Percentiles rank a stretch among this genome's conserved stretches.
Conservation (phyloP, 495 filamentous ascomycete species). For the Aspergillus ellipticus region DNA sequence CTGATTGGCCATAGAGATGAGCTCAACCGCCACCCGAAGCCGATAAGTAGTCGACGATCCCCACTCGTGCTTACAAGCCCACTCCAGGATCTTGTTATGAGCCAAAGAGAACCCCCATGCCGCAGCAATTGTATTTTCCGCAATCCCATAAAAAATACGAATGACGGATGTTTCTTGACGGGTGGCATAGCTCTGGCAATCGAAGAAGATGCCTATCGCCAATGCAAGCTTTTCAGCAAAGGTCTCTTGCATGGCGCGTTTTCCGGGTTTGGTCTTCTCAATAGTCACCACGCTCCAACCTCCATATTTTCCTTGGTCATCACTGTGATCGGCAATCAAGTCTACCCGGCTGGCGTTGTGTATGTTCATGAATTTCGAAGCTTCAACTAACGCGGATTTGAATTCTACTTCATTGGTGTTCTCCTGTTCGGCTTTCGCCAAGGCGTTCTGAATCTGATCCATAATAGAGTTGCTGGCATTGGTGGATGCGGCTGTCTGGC, state of each 20-base stretch:
- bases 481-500: no score
- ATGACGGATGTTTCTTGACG: not conserved
- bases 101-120: constrained; percentile 26
- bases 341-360: constrained; percentile 27
- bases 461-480: constrained; percentile 16
- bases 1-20: constrained; percentile 22
- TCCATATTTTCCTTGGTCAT: constrained; percentile 14
- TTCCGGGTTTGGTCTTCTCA: not conserved
- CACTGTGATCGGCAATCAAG: constrained; percentile 14
- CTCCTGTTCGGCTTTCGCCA: constrained; percentile 22
- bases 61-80: constrained; percentile 22
- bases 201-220: constrained; percentile 3
- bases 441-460: constrained; percentile 30
- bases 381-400: constrained; percentile 26
- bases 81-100: constrained; percentile 28
- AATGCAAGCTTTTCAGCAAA: not conserved
- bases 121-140: constrained; percentile 30
- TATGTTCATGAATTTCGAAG: constrained; percentile 25
- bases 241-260: not conserved
- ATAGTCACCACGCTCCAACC: constrained; percentile 20
- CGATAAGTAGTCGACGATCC: constrained; percentile 27
- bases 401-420: constrained; percentile 22
- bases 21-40: constrained; percentile 25
- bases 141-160: constrained; percentile 29
- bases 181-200: constrained; percentile 4